Base-by-base conservation (phyloP, 495 filamentous ascomycete genomes). In the Cercophora sp. region DNA sequence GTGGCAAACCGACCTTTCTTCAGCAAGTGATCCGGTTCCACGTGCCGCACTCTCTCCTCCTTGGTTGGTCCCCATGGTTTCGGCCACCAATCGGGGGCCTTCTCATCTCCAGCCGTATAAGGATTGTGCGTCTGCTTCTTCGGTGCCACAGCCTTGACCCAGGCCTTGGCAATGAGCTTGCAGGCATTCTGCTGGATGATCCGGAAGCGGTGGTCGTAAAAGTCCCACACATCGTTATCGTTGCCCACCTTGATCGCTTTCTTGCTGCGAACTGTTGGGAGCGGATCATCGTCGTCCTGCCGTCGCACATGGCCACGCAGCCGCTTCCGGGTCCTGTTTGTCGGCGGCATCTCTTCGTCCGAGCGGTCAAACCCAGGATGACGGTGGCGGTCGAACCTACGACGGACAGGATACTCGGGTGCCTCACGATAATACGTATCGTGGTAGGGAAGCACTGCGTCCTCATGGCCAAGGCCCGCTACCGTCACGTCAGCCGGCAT, bases 81-180 rank as follows among this genome's bases (percentile, higher is more conserved):
- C 0, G 89, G 89, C 91, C 91, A 96, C 88, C 89, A 96, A 15
- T 75, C 74, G 9, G 91, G 91, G 26, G 80, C 81, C 37, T 78
- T 84, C 26, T 74, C 70, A 35, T 86, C 76, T 2, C 84, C 78
- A 15, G 80, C 77, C 20, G 86, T 91, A 66, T 96, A 96, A 0
- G 91, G 91, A 56, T 87, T 83, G 37, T 78, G 84, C 0, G 85
- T 83, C 63, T 95, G 89, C 65, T 96, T 96, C 55, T 87, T 88
- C 0, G 91, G 87, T 44, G 90, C 87, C 2, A 95, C 85, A 13
- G 83, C 76, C 60, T 87, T 91, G 57, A 96, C 85, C 69, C 89
- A 91, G 3, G 79, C 84, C 65, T 92, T 94, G 8, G 81, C 81
- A 26, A 94, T 81, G 15, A 80, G 68, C 58, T 88, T 87, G 67